Evolutionary conservation across 23 red algal genomes (phyloP).

Genomic region (Cyanidioschyzon merolae): DNA sequence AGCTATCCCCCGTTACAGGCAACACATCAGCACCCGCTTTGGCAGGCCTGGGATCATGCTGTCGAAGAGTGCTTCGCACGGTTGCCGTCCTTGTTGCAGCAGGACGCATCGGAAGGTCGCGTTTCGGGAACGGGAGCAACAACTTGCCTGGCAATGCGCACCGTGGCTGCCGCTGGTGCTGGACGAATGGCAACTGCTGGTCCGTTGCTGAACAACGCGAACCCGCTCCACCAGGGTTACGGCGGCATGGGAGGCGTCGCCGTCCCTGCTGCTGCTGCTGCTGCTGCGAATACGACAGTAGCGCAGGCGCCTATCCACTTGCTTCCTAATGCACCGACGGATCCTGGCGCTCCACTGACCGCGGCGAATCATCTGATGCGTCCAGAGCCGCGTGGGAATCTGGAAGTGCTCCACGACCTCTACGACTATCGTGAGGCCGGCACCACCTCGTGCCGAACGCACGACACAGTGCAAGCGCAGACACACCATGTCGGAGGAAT

Average conservation of each 20-base stretch:
- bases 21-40: constrained; percentile 66
- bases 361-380: constrained; percentile 2
- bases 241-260: background rate
- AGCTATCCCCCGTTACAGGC: constrained; percentile 48
- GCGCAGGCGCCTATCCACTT: background rate
- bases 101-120: background rate
- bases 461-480: no score
- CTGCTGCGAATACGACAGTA: background rate
- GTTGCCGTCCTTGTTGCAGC: constrained; percentile 50
- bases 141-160: no score
- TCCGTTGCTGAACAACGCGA: background rate
- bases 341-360: no score
- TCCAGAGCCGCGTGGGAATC: background rate
- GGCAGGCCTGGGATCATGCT: constrained; percentile 80
- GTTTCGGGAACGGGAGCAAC: no score
- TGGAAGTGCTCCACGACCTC: background rate
- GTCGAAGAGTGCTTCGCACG: constrained; percentile 81
- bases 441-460: background rate
- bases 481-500: no score
- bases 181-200: background rate
- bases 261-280: background rate
- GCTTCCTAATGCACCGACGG: no score
- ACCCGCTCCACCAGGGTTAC: background rate
- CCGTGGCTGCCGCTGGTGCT: background rate
- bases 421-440: background rate